These are phyloP conservation scores for Buxus sempervirens DNA, from an alignment of 164 flowering plant species.

Conservation along the genomic window DNA sequence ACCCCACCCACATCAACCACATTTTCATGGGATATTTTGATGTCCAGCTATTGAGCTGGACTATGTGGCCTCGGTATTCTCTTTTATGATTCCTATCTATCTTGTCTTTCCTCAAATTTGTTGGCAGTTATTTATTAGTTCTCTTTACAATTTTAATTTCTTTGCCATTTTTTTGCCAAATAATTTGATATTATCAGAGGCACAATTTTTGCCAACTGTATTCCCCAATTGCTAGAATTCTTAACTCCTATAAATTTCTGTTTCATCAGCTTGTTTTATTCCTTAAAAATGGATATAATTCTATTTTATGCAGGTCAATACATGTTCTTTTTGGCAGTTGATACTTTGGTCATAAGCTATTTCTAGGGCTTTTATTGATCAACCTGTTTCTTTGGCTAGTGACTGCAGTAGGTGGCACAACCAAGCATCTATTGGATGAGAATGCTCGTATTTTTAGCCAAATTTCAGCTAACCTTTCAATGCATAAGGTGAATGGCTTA, in stretches of 20 bases:
- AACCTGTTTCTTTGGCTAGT: constrained; percentile 17
- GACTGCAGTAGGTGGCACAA: constrained; percentile 43
- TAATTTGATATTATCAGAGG: no score
- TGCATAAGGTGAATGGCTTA: constrained; percentile 40
- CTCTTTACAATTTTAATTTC: no score
- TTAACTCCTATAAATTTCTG: neutral
- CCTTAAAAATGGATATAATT: neutral
- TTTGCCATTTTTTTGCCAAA: no score
- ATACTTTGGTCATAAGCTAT: constrained; percentile 5
- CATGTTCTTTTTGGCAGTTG: neutral
- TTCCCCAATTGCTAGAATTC: no score
- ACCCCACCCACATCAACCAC: no score
- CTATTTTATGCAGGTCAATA: neutral
- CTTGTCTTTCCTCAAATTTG: no score
- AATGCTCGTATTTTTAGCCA: constrained; percentile 61
- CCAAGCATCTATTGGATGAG: constrained; percentile 69
- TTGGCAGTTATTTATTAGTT: no score
- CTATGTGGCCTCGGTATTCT: no score
- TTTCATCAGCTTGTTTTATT: neutral
- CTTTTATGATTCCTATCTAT: no score
- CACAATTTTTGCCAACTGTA: no score
- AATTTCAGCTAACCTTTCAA: constrained; percentile 50
- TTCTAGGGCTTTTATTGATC: constrained; percentile 4
- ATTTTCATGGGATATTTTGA: no score
- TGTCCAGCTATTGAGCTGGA: no score